Evolutionary conservation across 352 stramenopile genomes (phyloP).

Genomic region (Pythium dissotocum): DNA sequence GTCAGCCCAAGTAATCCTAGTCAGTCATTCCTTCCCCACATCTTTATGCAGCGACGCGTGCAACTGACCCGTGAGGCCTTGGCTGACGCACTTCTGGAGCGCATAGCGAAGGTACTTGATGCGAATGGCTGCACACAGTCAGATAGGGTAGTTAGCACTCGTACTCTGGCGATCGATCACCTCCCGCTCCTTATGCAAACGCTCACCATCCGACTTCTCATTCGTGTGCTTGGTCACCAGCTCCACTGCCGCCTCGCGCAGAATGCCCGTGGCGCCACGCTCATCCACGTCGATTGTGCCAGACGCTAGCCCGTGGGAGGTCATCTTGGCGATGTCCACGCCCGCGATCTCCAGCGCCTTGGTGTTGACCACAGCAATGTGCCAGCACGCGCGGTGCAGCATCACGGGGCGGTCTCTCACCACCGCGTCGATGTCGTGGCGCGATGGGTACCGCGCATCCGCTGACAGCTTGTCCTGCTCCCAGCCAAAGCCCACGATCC

Average conservation of each 20-base stretch:
- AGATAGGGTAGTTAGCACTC: background rate
- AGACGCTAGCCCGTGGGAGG: conserved; percentile 32
- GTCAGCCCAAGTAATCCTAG: background rate
- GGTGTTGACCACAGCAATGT: conserved; percentile 87
- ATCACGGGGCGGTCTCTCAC: conserved; percentile 68
- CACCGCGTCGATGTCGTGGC: conserved; percentile 77
- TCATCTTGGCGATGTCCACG: conserved; percentile 40
- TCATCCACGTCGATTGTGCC: conserved; percentile 71
- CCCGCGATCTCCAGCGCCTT: conserved; percentile 76
- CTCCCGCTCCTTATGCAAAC: background rate
- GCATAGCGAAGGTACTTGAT: conserved; percentile 60
- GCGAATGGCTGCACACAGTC: conserved; percentile 43
- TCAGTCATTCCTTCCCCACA: background rate
- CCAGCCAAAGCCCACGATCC: conserved; percentile 86
- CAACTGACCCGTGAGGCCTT: conserved; percentile 62
- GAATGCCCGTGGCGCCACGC: conserved; percentile 59
- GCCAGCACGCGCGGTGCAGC: conserved; percentile 89
- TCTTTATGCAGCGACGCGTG: background rate
- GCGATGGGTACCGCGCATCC: conserved; percentile 61
- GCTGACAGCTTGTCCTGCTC: conserved; percentile 79
- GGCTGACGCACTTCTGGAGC: conserved; percentile 65
- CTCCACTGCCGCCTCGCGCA: conserved; percentile 70
- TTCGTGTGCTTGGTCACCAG: conserved; percentile 72
- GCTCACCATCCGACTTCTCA: conserved; percentile 60
- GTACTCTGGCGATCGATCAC: background rate